Evolutionary conservation across 23 red algal genomes (phyloP), one percentile per base, ranked within the genome.

Genomic region (Gracilariopsis chorda): DNA sequence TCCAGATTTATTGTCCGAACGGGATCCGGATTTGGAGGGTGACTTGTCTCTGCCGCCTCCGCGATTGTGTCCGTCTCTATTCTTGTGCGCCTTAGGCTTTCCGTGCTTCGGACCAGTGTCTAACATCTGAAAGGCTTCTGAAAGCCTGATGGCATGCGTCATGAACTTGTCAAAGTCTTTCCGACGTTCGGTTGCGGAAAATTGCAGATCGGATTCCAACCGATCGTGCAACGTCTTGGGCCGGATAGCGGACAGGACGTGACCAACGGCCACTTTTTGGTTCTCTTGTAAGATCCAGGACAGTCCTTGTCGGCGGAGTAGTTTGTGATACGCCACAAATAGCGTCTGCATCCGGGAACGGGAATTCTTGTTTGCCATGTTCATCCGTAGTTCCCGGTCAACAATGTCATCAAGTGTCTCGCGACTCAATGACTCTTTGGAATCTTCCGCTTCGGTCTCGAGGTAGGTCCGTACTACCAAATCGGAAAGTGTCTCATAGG

Each of bases 401-500:
- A 72, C 9, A 34, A 72, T 37, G 5, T 72, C 65, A 46, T 72
- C 65, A 37, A 72, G 65, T 9, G 65, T 72, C 7, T 72, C 65
- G 65, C 7, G 29, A 72, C 65, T 33, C 10, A 72, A 40, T 40
- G 41, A 43, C 33, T 72, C 65, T 34, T 34, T 72, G 25, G 65
- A 72, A 72, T 72, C 65, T 72, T 34, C 65, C 35, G 65, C 65
- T 72, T 72, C 41, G 41, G 65, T 72, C 65, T 72, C 19, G 35
- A 72, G 65, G 65, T 43, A 34, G 7, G 4, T 72, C 10, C 35
- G 20, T 12, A 72, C 7, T 43, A 43, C 65, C 25, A 20, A 43
- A 43, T 72, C 25, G 65, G 65, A 25, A 9, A 36, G 25, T 43
- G 33, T 46, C 7, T 34, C 65, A 72, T 72, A 72, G 5, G 29